Evolutionary conservation across 2,329 filamentous ascomycete genomes (phyloP).

Genomic region (Exophiala sideris): DNA sequence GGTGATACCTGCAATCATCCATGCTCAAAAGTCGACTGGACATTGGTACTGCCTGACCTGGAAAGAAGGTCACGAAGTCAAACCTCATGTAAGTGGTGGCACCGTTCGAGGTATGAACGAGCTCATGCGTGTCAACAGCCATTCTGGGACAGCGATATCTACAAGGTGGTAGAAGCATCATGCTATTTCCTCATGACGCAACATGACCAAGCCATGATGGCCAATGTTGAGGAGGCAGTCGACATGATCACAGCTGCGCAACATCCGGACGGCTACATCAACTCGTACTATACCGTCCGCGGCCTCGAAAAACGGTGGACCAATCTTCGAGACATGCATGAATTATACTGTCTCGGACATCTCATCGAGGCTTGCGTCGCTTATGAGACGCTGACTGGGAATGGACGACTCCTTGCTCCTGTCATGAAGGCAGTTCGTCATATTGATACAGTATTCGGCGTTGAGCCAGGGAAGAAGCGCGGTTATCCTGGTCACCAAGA

Average conservation of each 20-base stretch:
- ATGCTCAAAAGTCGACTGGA: neutral
- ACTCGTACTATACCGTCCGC: constrained; percentile 60
- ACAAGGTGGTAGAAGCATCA: constrained; percentile 61
- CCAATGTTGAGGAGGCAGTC: constrained; percentile 53
- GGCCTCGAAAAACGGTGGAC: constrained; percentile 54
- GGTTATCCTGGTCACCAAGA: constrained; percentile 61
- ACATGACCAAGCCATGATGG: constrained; percentile 43
- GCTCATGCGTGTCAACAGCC: constrained; percentile 36
- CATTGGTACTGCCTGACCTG: neutral
- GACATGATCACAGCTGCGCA: constrained; percentile 57
- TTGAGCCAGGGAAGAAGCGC: constrained; percentile 43
- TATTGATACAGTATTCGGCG: constrained; percentile 51
- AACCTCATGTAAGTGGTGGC: neutral
- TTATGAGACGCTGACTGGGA: constrained; percentile 52
- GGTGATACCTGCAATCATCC: neutral
- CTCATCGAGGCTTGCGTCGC: constrained; percentile 59
- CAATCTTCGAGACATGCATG: constrained; percentile 60
- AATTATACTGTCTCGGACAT: constrained; percentile 61
- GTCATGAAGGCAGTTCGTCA: constrained; percentile 55
- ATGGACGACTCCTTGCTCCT: constrained; percentile 47
- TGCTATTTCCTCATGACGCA: constrained; percentile 52
- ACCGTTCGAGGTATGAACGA: too few species aligned
- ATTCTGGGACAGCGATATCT: constrained; percentile 58
- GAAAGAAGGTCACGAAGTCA: neutral
- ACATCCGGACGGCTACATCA: constrained; percentile 59